Evolutionary conservation across 2,329 filamentous ascomycete genomes (phyloP).

Genomic region (Fusarium guadeloupense): DNA sequence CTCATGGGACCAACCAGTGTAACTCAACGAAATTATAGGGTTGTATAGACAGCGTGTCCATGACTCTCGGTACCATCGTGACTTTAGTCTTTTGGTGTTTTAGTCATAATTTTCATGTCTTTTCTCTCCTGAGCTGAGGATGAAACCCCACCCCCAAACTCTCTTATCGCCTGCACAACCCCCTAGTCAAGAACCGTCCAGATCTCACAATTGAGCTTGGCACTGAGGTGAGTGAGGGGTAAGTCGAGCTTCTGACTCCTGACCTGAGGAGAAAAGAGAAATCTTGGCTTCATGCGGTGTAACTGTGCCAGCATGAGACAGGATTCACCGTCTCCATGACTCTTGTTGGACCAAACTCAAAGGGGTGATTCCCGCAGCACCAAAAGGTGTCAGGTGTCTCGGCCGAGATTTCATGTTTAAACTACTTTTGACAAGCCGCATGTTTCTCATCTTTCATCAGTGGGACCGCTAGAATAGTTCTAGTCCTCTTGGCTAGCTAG

Average conservation of each 20-base stretch:
- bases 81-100: no score
- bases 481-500: neutral
- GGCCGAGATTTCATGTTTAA: constrained; percentile 35
- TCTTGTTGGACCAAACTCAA: neutral
- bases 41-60: neutral
- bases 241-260: neutral
- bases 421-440: constrained; percentile 34
- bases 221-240: no score
- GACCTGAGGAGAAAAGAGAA: constrained; percentile 25
- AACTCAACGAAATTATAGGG: no score
- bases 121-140: no score
- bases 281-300: constrained; percentile 14
- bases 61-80: no score
- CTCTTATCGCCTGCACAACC: no score
- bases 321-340: no score
- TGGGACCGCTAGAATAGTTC: constrained; percentile 5
- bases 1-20: no score
- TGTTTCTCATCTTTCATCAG: constrained; percentile 14
- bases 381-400: constrained; percentile 34
- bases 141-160: no score
- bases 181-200: no score
- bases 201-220: no score
- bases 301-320: neutral
- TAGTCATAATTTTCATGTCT: no score
- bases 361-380: constrained; percentile 13